phyloP scores from a whole-genome alignment of 169 alveolate genomes.

The Plasmodium fragile region DNA sequence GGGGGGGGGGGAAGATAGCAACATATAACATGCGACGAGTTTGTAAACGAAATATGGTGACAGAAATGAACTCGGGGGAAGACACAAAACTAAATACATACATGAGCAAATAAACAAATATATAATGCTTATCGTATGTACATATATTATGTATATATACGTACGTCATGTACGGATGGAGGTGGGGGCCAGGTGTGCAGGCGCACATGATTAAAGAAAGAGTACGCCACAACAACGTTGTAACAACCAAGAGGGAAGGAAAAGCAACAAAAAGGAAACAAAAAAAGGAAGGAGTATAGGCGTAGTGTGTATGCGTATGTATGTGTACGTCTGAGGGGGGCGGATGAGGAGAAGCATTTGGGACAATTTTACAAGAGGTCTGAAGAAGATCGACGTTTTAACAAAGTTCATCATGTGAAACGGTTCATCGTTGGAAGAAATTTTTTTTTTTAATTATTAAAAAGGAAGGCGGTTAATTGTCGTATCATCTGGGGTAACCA shows the following conservation, averaged over 20 bases:
- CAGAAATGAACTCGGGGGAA: background rate
- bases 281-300: background rate
- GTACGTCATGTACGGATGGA: background rate
- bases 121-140: background rate
- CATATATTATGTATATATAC: background rate
- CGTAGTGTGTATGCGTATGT: background rate
- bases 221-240: background rate
- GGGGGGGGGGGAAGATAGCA: background rate
- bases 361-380: background rate
- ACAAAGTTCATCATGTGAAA: background rate
- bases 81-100: background rate
- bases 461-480: background rate
- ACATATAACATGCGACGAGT: background rate
- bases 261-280: background rate
- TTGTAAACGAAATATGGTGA: background rate
- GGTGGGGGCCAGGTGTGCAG: background rate
- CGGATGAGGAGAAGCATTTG: background rate
- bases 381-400: background rate
- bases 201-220: background rate
- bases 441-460: background rate
- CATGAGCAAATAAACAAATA: background rate
- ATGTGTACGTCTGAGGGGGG: background rate
- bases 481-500: background rate
- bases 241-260: background rate
- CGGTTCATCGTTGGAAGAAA: background rate